These are phyloP conservation scores for Starmera stellimalicola DNA, from an alignment of 1,139 yeast species.

Conservation along the genomic window DNA sequence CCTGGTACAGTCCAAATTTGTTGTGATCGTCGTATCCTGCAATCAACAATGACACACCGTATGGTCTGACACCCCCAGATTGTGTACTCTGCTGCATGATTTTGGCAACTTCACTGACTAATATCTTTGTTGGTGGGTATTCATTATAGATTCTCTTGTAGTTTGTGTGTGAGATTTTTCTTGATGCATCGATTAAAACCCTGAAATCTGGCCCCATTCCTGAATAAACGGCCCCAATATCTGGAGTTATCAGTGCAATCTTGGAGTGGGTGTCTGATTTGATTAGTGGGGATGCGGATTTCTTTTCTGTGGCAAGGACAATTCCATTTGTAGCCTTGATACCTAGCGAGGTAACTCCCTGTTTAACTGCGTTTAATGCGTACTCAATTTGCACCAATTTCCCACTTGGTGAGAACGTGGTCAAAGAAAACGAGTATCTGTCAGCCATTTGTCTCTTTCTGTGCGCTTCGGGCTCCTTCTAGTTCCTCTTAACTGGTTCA, in stretches of 20 bases:
- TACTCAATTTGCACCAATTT: constrained; percentile 96
- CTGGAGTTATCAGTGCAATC: constrained; percentile 81
- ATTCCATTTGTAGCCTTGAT: constrained; percentile 95
- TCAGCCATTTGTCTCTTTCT: constrained; percentile 61
- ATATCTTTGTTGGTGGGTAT: constrained; percentile 91
- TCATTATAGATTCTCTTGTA: constrained; percentile 92
- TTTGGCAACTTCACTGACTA: constrained; percentile 91
- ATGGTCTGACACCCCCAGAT: constrained; percentile 94
- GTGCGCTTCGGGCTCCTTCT: too few relatives aligned
- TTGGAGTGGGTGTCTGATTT: constrained; percentile 70
- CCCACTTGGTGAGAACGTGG: constrained; percentile 97
- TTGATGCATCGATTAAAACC: constrained; percentile 85
- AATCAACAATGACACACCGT: constrained; percentile 87
- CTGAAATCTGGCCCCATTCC: constrained; percentile 99
- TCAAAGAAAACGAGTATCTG: constrained; percentile 92
- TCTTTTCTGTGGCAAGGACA: constrained; percentile 94
- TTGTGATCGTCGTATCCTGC: constrained; percentile 88
- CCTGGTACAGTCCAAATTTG: constrained; percentile 85
- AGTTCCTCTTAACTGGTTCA: too few relatives aligned
- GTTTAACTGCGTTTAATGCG: constrained; percentile 94
- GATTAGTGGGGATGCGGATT: constrained; percentile 70
- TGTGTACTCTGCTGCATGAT: constrained; percentile 98
- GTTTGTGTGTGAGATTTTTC: constrained; percentile 87
- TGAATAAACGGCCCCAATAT: constrained; percentile 92
- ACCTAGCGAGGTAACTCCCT: constrained; percentile 95